Conservation (phyloP, 139 green algal species). For the Edaphochlamys debaryana region DNA sequence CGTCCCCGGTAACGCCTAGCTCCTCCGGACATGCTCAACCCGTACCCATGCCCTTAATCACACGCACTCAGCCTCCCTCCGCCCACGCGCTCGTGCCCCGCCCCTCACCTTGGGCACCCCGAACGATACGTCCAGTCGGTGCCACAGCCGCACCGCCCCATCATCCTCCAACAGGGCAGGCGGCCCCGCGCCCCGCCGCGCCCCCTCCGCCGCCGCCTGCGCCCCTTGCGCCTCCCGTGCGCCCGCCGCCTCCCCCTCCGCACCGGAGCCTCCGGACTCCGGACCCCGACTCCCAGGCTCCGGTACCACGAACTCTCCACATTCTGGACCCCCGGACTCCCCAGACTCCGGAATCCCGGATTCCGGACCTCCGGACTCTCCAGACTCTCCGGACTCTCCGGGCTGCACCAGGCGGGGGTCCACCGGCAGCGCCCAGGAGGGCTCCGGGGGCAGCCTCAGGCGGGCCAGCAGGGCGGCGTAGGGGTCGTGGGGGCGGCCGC, state of each 20-base stretch:
- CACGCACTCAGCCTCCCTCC: no score
- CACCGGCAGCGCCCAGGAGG: constrained; percentile 45
- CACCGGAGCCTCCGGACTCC: background rate
- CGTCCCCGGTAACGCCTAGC: no score
- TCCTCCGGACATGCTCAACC: no score
- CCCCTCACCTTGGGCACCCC: constrained; percentile 56
- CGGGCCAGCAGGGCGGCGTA: background rate
- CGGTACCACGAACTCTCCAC: no score
- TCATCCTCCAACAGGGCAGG: background rate
- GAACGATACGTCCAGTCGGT: constrained; percentile 50
- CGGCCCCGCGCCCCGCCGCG: background rate
- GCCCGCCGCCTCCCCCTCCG: background rate
- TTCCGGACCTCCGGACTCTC: no score
- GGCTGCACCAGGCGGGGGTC: constrained; percentile 10
- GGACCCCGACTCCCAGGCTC: no score
- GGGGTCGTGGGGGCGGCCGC: background rate
- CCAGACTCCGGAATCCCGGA: no score
- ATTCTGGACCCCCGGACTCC: no score
- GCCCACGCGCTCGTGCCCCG: background rate
- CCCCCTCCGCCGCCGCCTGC: background rate
- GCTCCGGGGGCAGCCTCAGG: constrained; percentile 28
- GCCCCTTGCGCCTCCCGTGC: background rate
- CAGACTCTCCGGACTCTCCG: no score
- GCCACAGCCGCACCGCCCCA: constrained; percentile 46
- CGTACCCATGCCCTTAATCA: background rate